Evolutionary conservation across 2,329 filamentous ascomycete species (phyloP), one percentile per base, ranked within the genome.

Genomic region (Stachybotrys echinatus): DNA sequence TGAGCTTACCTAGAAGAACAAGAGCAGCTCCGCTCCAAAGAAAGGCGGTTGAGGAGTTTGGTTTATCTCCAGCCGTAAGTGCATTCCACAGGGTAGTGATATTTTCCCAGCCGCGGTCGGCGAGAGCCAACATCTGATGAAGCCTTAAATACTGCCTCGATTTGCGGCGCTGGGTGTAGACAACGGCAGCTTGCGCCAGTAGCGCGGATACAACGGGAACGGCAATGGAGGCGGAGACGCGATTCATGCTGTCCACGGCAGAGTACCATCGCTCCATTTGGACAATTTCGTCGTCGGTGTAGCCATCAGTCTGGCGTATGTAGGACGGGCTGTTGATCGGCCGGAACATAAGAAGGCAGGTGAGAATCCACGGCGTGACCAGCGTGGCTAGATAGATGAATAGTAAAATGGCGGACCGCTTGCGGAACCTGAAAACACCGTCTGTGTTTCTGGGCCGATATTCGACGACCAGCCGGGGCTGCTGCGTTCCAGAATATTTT

Each of bases 141-240:
- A 52, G 12, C 10, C 23, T 52, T 4, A 58, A 20, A 5, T 47
- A 18, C 44, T 54, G 56, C 1, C 3, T 17, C 3, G 31, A 5
- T 2, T 37, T 42, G 20, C 48, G 44, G 8, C 50, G 53, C 20
- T 58, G 54, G 3, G 50, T 40, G 12, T 57, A 57, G 2, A 57
- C 48, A 31, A 54, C 51, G 5, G 48, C 50, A 23, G 52, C 56
- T 12, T 52, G 46, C 1, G 51, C 44, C 20, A 58, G 49, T 4
- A 58, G 39, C 17, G 45, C 20, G 14, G 56, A 57, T 17, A 57
- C 47, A 4, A 55, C 42, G 1, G 51, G 54, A 2, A 58, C 22
- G 2, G 52, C 42, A 17, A 55, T 20, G 5, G 46, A 31, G 19
- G 42, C 21, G 2, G 53, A 22, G 7, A 53, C 38, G 3, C 17